Conservation (phyloP, 345 rosid genomes). For the Clarkia xantiana region DNA sequence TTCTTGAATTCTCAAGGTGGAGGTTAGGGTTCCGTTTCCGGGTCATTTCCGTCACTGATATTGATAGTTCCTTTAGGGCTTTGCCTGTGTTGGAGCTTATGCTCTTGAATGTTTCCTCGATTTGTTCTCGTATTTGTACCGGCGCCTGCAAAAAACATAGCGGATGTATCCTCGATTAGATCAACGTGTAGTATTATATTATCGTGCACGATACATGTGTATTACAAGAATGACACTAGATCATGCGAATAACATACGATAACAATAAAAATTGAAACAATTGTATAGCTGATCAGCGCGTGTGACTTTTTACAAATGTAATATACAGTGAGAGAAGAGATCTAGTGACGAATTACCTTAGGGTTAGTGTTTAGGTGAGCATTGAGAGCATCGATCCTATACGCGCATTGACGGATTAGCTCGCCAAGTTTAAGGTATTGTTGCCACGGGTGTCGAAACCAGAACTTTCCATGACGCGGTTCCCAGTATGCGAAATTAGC, state of each 20-base stretch:
- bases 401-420: constrained; percentile 22
- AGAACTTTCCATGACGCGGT: constrained; percentile 32
- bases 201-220: too few relatives aligned
- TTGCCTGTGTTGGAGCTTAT: constrained; percentile 18
- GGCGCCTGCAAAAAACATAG: too few relatives aligned
- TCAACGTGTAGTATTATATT: too few relatives aligned
- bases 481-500: constrained; percentile 38
- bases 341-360: too few relatives aligned
- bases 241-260: too few relatives aligned
- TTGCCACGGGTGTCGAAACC: constrained; percentile 33
- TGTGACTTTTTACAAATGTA: too few relatives aligned
- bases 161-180: too few relatives aligned
- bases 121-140: too few relatives aligned
- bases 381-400: constrained; percentile 25
- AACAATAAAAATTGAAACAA: too few relatives aligned
- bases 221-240: too few relatives aligned
- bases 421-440: constrained; percentile 23
- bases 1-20: constrained; percentile 10
- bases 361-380: constrained; percentile 11
- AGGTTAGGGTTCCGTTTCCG: not conserved
- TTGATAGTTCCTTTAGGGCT: constrained; percentile 23
- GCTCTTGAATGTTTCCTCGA: constrained; percentile 15
- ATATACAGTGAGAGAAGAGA: too few relatives aligned
- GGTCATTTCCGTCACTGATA: constrained; percentile 13
- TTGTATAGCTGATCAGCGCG: too few relatives aligned